Conservation (phyloP, 768 basidiomycete genomes). For the Auriscalpium orientale region DNA sequence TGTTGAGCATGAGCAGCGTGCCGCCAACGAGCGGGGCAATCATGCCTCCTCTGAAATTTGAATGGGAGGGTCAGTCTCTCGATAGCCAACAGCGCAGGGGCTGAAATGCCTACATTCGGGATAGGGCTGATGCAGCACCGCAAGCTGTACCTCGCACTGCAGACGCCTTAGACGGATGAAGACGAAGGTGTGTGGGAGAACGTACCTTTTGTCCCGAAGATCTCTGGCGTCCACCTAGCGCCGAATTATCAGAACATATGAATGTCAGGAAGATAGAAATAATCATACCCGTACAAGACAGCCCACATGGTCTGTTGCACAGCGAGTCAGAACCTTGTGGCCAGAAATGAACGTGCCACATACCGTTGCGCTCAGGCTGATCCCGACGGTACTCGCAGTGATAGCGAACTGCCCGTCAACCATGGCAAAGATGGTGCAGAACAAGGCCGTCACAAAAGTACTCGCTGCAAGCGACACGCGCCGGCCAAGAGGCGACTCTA, state of each 20-base stretch:
- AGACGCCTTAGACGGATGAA: not conserved
- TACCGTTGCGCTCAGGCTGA: conserved; percentile 71
- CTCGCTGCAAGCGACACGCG: conserved; percentile 66
- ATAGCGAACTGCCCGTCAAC: conserved; percentile 52
- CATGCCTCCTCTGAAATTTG: conserved; percentile 66
- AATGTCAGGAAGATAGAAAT: not conserved
- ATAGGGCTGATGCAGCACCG: conserved; percentile 81
- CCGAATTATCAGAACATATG: no score
- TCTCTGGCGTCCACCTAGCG: conserved; percentile 71
- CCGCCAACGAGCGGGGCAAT: conserved; percentile 80
- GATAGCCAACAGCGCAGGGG: not conserved
- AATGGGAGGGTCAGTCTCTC: conserved; percentile 2
- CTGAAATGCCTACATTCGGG: conserved; percentile 55
- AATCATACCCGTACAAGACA: conserved; percentile 60
- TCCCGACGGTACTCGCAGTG: conserved; percentile 63
- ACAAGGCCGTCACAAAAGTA: conserved; percentile 68
- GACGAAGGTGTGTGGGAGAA: not conserved
- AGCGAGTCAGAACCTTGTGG: no score
- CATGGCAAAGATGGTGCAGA: conserved; percentile 62
- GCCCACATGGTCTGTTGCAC: conserved; percentile 61
- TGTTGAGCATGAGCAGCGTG: conserved; percentile 54
- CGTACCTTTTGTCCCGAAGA: conserved; percentile 71
- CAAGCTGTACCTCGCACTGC: conserved; percentile 81
- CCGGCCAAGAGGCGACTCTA: conserved; percentile 63
- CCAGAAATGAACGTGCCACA: conserved; percentile 15